Conservation (phyloP, 139 green algal genomes). For the Protoeuglena noctilucae region DNA sequence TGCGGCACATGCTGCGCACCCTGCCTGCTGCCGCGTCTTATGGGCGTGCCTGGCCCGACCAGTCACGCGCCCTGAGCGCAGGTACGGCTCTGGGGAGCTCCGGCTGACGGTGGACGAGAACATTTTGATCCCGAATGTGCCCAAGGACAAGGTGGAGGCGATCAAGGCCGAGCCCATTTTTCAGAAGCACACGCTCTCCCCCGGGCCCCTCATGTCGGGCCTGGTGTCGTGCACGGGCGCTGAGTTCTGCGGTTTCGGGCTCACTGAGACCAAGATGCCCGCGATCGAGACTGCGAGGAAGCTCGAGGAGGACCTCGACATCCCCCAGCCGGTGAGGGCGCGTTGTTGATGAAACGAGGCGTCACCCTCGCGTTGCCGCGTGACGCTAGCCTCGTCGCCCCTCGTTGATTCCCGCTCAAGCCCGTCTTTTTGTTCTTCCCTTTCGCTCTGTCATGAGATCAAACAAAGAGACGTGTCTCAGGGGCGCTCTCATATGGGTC, state of each 20-base stretch:
- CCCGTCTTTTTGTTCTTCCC: too few relatives aligned
- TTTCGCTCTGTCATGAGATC: too few relatives aligned
- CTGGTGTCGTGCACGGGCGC: slow-evolving; percentile 81
- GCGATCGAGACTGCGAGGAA: slow-evolving; percentile 51
- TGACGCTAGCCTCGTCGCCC: too few relatives aligned
- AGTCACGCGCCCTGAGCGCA: too few relatives aligned
- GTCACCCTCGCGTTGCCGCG: too few relatives aligned
- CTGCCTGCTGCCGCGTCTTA: too few relatives aligned
- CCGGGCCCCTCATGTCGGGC: slow-evolving; percentile 20
- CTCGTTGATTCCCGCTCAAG: too few relatives aligned
- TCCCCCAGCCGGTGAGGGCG: slow-evolving; percentile 30
- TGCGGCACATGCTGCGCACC: too few relatives aligned
- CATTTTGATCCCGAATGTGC: slow-evolving; percentile 77
- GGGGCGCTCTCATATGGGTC: too few relatives aligned
- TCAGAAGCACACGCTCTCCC: slow-evolving; percentile 37
- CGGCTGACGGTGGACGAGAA: slow-evolving; percentile 94
- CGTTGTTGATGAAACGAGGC: too few relatives aligned
- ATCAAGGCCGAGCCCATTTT: slow-evolving; percentile 81
- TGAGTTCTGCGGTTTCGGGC: slow-evolving; percentile 88
- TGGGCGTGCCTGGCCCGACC: too few relatives aligned
- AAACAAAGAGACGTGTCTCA: too few relatives aligned
- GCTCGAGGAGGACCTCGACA: slow-evolving; percentile 70
- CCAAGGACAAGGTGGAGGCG: slow-evolving; percentile 53
- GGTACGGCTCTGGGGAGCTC: slow-evolving; percentile 75
- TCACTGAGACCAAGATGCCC: slow-evolving; percentile 89